Percentiles rank a stretch among this genome's conserved stretches.
phyloP scores from a whole-genome alignment of 352 stramenopile species.

The Phytophthora multivora region DNA sequence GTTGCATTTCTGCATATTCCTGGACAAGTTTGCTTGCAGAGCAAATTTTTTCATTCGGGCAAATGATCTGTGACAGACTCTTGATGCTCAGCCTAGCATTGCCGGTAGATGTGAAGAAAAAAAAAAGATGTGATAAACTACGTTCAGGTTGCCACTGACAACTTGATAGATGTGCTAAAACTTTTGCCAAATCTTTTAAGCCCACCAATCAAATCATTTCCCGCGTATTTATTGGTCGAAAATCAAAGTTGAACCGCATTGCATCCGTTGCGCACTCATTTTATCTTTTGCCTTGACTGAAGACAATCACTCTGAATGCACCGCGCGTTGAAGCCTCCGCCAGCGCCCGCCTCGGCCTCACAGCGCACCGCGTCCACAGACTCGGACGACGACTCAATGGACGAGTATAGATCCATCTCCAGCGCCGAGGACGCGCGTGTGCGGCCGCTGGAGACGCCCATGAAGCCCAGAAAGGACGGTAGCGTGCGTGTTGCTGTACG shows the following conservation, averaged over 20 bases:
- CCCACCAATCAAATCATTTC: conserved; percentile 15
- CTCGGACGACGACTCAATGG: conserved; percentile 29
- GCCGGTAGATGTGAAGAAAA: neutral
- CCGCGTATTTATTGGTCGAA: conserved; percentile 17
- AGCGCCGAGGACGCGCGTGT: conserved; percentile 24
- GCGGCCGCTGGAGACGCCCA: conserved; percentile 12
- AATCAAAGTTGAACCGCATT: conserved; percentile 19
- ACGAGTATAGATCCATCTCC: conserved; percentile 15
- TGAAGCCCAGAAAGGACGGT: conserved; percentile 49
- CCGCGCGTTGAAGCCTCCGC: conserved; percentile 13
- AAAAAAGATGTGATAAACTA: neutral
- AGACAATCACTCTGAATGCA: conserved; percentile 27
- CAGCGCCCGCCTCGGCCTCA: neutral
- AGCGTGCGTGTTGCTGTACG: conserved; percentile 82
- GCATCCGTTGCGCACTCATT: conserved; percentile 19
- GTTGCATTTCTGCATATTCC: conserved; percentile 10
- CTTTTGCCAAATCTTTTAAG: conserved; percentile 25
- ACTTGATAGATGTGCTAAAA: neutral
- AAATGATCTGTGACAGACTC: neutral
- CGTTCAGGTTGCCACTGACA: neutral
- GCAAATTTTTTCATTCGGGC: neutral
- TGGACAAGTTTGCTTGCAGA: neutral
- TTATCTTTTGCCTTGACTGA: conserved; percentile 3
- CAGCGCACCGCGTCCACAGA: conserved; percentile 5
- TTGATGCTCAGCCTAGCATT: neutral